Evolutionary conservation across 768 basidiomycete genomes (phyloP).

Genomic region (Mycena polygramma): DNA sequence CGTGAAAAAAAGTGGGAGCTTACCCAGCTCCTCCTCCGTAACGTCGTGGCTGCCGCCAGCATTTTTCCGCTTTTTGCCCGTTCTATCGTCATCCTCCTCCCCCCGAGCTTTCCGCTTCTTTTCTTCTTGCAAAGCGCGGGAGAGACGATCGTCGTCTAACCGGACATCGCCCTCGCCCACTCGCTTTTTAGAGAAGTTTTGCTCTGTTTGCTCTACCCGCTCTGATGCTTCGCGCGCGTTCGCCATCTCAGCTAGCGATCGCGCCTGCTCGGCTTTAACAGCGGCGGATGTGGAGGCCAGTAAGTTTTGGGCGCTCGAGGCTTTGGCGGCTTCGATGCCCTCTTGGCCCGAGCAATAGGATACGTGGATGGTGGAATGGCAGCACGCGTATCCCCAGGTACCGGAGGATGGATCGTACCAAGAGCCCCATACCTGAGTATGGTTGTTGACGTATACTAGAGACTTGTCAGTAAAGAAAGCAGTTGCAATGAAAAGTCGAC

Average conservation of each 20-base stretch:
- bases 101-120: conserved; percentile 80
- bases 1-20: conserved; percentile 40
- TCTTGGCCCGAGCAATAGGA: conserved; percentile 94
- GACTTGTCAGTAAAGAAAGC: conserved; percentile 24
- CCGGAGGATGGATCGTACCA: conserved; percentile 83
- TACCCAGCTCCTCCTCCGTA: conserved; percentile 89
- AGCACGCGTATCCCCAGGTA: conserved; percentile 95
- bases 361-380: conserved; percentile 86
- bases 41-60: conserved; percentile 78
- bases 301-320: conserved; percentile 81
- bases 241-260: conserved; percentile 26
- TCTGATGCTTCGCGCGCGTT: conserved; percentile 37
- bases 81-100: conserved; percentile 68
- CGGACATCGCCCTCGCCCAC: conserved; percentile 86
- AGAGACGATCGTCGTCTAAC: conserved; percentile 78
- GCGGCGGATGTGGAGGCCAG: conserved; percentile 60
- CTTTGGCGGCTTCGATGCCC: conserved; percentile 82
- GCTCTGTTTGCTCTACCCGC: conserved; percentile 67
- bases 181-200: conserved; percentile 83
- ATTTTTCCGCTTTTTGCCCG: conserved; percentile 72
- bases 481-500: conserved; percentile 45
- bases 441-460: conserved; percentile 91
- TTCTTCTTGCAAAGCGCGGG: conserved; percentile 81
- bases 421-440: conserved; percentile 97
- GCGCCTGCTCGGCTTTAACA: conserved; percentile 40